A percentile compares a stretch with the other conserved stretches of the same genome.
Evolutionary conservation across 805 yeast genomes (phyloP).

Genomic region (Alloascoidea hylecoeti): DNA sequence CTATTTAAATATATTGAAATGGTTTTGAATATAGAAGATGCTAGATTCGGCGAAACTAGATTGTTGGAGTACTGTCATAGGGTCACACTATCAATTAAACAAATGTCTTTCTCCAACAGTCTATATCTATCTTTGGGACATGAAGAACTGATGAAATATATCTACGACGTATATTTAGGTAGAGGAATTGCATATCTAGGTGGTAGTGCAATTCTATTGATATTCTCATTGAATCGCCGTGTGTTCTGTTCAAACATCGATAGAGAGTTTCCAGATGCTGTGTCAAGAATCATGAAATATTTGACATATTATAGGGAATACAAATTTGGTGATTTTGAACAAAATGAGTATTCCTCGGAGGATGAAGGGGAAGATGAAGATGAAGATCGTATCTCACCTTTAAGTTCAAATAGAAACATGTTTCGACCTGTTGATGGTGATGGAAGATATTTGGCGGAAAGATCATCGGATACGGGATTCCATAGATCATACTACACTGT

Average conservation of each 20-base stretch:
- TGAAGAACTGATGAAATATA: background rate
- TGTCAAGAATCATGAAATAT: background rate
- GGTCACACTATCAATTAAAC: background rate
- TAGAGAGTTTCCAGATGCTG: background rate
- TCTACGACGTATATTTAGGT: background rate
- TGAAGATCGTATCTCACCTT: background rate
- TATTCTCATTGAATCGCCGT: background rate
- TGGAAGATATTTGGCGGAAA: too few relatives aligned
- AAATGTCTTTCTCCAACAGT: background rate
- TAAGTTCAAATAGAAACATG: background rate
- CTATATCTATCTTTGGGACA: background rate
- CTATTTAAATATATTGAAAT: background rate
- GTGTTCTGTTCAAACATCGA: too few relatives aligned
- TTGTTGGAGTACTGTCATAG: background rate
- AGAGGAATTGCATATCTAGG: background rate
- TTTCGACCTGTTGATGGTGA: too few relatives aligned
- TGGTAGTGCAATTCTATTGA: background rate
- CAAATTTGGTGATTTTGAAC: background rate
- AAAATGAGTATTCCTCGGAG: background rate
- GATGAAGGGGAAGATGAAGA: background rate
- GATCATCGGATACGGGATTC: too few relatives aligned
- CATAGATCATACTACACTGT: too few relatives aligned
- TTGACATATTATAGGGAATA: background rate
- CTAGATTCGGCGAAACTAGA: background rate
- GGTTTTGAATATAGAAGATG: background rate